Percentiles rank a stretch among this genome's conserved stretches.
phyloP scores from a whole-genome alignment of 176 grass and related monocot genomes.

The Thinopyrum elongatum region DNA sequence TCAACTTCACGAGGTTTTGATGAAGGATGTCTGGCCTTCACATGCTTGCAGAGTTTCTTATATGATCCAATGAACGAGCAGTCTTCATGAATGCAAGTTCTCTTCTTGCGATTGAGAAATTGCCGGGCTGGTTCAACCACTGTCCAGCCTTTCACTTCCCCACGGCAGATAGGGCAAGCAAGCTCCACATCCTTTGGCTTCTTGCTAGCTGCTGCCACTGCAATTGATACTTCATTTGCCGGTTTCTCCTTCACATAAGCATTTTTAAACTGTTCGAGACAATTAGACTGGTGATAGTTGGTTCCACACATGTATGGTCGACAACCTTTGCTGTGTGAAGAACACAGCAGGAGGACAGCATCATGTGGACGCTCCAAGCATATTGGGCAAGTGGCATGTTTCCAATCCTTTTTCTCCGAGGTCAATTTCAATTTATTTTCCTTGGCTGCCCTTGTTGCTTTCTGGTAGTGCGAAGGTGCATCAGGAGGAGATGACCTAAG shows the following conservation, averaged over 20 bases:
- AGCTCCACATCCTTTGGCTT: constrained; percentile 49
- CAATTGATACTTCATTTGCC: background rate
- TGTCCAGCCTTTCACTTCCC: constrained; percentile 84
- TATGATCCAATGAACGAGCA: constrained; percentile 72
- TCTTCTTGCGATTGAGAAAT: constrained; percentile 75
- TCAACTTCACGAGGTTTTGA: constrained; percentile 59
- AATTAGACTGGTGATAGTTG: constrained; percentile 73
- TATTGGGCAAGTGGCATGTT: constrained; percentile 73
- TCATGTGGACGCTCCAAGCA: constrained; percentile 86
- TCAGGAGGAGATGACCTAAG: constrained; percentile 19
- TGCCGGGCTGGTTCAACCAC: constrained; percentile 57
- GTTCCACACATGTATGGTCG: constrained; percentile 92
- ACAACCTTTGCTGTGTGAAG: constrained; percentile 81
- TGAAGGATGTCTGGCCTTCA: constrained; percentile 52
- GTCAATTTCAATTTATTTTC: constrained; percentile 27
- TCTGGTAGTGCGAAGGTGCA: constrained; percentile 20
- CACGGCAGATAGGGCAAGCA: constrained; percentile 73
- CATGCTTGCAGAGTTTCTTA: constrained; percentile 64
- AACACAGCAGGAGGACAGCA: constrained; percentile 88
- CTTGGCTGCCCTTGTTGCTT: constrained; percentile 36
- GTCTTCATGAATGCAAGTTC: constrained; percentile 59
- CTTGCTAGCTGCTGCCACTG: constrained; percentile 23
- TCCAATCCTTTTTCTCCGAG: constrained; percentile 65
- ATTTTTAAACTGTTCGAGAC: constrained; percentile 76
- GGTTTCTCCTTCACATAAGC: constrained; percentile 49